phyloP scores from a whole-genome alignment of 2,329 filamentous ascomycete species.

The Penicillium glabrum region DNA sequence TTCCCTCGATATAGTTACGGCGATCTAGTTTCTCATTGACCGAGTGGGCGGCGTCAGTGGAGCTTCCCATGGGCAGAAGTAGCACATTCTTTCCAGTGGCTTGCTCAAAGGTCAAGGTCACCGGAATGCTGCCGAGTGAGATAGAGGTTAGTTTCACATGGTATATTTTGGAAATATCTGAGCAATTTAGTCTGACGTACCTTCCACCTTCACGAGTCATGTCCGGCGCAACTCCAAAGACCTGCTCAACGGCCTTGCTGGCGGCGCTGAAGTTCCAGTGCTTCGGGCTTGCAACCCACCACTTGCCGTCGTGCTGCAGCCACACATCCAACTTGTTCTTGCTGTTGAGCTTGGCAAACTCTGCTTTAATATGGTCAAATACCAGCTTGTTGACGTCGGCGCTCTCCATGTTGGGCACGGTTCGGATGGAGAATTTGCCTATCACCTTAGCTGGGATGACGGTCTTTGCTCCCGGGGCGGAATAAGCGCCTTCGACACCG shows the following conservation, averaged over 20 bases:
- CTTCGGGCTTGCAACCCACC: constrained; percentile 97
- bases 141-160: constrained; percentile 19
- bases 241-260: constrained; percentile 90
- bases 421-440: constrained; percentile 98
- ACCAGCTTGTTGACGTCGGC: constrained; percentile 84
- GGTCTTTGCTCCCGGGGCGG: constrained; percentile 90
- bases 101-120: constrained; percentile 96
- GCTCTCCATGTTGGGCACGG: constrained; percentile 96
- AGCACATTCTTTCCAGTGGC: constrained; percentile 97
- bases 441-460: constrained; percentile 97
- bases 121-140: constrained; percentile 72
- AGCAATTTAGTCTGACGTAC: constrained; percentile 46
- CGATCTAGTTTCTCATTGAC: constrained; percentile 99
- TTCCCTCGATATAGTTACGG: constrained; percentile 97
- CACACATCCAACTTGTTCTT: constrained; percentile 87
- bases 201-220: constrained; percentile 94
- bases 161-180: not conserved
- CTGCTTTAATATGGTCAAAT: constrained; percentile 76
- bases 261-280: constrained; percentile 99
- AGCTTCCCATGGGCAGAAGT: constrained; percentile 93
- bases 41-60: constrained; percentile 92
- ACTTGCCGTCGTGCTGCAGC: constrained; percentile 89
- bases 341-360: constrained; percentile 81
- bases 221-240: constrained; percentile 91
- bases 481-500: constrained; percentile 93